phyloP scores from a whole-genome alignment of 345 rosid genomes.

The Noccaea caerulescens region DNA sequence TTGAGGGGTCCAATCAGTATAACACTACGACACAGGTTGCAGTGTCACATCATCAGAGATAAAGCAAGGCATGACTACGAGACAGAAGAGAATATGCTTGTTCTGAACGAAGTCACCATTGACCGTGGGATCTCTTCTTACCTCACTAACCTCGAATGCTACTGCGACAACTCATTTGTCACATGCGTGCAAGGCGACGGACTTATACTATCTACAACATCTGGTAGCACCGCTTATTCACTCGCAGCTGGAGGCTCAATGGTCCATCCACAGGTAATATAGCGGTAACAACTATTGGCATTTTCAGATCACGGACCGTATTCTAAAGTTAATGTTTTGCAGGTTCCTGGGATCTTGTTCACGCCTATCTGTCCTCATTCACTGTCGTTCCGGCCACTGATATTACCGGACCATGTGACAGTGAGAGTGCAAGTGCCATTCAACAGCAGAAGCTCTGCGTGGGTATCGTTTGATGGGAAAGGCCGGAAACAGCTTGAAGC shows the following conservation, averaged over 20 bases:
- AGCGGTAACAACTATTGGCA: no score
- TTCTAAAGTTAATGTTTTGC: conserved; percentile 33
- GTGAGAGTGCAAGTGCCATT: conserved; percentile 84
- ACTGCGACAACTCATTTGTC: conserved; percentile 89
- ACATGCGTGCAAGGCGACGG: conserved; percentile 99
- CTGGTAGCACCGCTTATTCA: conserved; percentile 99
- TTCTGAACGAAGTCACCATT: conserved; percentile 95
- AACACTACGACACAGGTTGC: conserved; percentile 87
- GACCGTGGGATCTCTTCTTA: conserved; percentile 95
- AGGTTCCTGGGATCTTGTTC: conserved; percentile 97
- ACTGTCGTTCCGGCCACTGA: conserved; percentile 92
- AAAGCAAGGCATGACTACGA: conserved; percentile 74
- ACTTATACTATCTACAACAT: conserved; percentile 87
- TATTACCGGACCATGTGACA: conserved; percentile 93
- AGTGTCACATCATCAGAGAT: conserved; percentile 80
- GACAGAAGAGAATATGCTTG: conserved; percentile 78
- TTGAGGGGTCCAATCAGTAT: conserved; percentile 90
- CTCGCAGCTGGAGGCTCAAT: conserved; percentile 99
- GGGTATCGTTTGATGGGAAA: conserved; percentile 98
- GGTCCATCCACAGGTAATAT: conserved; percentile 99
- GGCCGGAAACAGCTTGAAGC: conserved; percentile 76
- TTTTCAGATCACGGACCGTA: conserved; percentile 17
- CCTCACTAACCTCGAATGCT: conserved; percentile 98
- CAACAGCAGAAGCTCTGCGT: conserved; percentile 89
- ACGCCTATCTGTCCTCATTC: conserved; percentile 99